Base-by-base conservation (phyloP, 1,284 basidiomycete genomes). In the Takashimella tepidaria region DNA sequence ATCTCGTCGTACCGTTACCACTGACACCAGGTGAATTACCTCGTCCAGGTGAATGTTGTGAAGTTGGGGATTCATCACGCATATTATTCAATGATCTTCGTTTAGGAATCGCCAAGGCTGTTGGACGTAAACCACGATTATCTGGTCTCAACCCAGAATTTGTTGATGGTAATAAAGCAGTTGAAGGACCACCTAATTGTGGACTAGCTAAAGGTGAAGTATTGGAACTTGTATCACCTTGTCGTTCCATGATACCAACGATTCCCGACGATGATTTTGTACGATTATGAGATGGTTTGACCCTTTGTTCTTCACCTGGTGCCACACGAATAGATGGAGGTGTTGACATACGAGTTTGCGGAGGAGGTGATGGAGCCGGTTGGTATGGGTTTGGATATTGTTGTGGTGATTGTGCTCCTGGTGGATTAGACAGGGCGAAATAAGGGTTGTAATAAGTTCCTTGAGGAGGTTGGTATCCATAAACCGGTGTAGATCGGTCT, bases 51-150 rank as follows among this genome's bases (percentile, higher is more conserved):
- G 31, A 37, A 16, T 37, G 16, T 37, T 37, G 31, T 16, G 31
- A 37, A 37, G 31, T 37, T 8, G 31, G 31, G 10, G 31, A 37
- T 8, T 37, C 31, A 16, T 37, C 31, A 37, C 31, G 31, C 5
- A 73, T 60, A 51, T 67, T 66, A 54, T 72, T 72, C 20, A 72
- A 52, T 4, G 67, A 69, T 19, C 70, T 56, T 16, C 68, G 61
- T 22, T 67, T 69, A 1, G 69, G 65, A 13, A 72, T 68, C 1
- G 61, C 58, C 10, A 70, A 37, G 8, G 59, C 52, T 2, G 71
- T 65, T 10, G 72, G 70, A 6, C 59, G 54, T 0, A 64, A 45
- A 5, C 62, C 65, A 24, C 60, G 58, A 13, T 59, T 65, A 47
- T 68, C 63, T 1, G 63, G 27, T 13, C 57, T 44, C 4, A 61